A percentile compares a stretch with the other conserved stretches of the same genome.
Evolutionary conservation across 495 filamentous ascomycete genomes (phyloP).

Genomic region (Podospora didyma): DNA sequence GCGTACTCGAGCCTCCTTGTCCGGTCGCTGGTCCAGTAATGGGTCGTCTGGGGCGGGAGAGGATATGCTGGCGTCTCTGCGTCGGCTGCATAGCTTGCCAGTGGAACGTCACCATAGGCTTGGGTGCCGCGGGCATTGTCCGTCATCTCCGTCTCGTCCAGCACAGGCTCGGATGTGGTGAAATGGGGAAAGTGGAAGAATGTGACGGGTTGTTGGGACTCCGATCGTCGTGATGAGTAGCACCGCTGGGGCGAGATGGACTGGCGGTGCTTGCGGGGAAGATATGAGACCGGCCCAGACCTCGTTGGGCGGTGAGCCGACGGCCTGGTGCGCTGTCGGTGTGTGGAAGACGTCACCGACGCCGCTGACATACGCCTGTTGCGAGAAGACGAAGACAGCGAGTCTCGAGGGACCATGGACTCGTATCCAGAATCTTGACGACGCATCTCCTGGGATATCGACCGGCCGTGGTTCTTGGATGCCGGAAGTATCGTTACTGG

Average conservation of each 20-base stretch:
- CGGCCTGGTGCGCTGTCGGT: constrained; percentile 31
- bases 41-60: constrained; percentile 49
- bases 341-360: constrained; percentile 24
- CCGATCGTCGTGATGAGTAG: constrained; percentile 11
- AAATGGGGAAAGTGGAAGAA: constrained; percentile 49
- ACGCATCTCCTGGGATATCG: constrained; percentile 30
- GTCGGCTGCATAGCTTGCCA: constrained; percentile 7
- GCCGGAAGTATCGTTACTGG: neutral
- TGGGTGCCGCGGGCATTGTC: neutral
- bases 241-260: constrained; percentile 22
- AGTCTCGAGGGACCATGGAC: constrained; percentile 31
- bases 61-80: constrained; percentile 21
- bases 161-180: constrained; percentile 34
- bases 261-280: constrained; percentile 20
- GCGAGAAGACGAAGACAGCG: constrained; percentile 18
- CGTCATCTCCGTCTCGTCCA: constrained; percentile 15
- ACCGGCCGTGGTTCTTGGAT: constrained; percentile 13
- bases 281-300: constrained; percentile 26
- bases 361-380: constrained; percentile 19
- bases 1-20: constrained; percentile 54
- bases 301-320: constrained; percentile 28
- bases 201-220: constrained; percentile 27
- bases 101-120: constrained; percentile 7
- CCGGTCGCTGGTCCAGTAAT: constrained; percentile 54
- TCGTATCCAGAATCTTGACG: constrained; percentile 50